Conservation (phyloP, 2,329 filamentous ascomycete genomes). For the Aureobasidium subglaciale region DNA sequence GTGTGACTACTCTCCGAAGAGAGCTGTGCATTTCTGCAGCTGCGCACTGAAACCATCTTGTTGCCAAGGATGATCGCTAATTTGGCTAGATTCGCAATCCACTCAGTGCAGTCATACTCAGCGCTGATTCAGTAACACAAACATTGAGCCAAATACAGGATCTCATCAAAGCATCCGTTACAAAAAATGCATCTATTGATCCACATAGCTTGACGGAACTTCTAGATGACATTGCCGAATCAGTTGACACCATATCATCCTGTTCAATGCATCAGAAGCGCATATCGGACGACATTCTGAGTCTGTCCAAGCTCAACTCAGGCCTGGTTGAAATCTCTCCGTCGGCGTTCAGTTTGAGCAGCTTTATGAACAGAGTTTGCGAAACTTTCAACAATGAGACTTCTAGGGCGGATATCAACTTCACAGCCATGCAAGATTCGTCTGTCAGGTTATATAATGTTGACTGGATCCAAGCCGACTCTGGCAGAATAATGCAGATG, state of each 20-base stretch:
- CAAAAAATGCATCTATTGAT: too few species aligned
- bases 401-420: slow-evolving; percentile 43
- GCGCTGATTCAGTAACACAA: slow-evolving; percentile 17
- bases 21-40: too few species aligned
- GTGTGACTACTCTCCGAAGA: too few species aligned
- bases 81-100: slow-evolving; percentile 17
- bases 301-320: slow-evolving; percentile 32
- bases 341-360: slow-evolving; percentile 28
- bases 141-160: too few species aligned
- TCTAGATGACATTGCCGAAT: slow-evolving; percentile 27
- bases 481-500: slow-evolving; percentile 26
- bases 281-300: slow-evolving; percentile 43
- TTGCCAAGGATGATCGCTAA: too few species aligned
- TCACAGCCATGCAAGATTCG: slow-evolving; percentile 24
- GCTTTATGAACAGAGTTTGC: slow-evolving; percentile 33
- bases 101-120: slow-evolving; percentile 16
- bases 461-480: slow-evolving; percentile 21
- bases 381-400: slow-evolving; percentile 28
- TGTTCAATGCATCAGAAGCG: slow-evolving; percentile 38
- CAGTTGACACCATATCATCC: slow-evolving; percentile 37
- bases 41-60: too few species aligned
- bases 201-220: slow-evolving; percentile 12
- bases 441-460: slow-evolving; percentile 31
- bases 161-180: too few species aligned
- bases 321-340: slow-evolving; percentile 33